Base-by-base conservation (phyloP, 2,329 filamentous ascomycete species). In the Beauveria australis region DNA sequence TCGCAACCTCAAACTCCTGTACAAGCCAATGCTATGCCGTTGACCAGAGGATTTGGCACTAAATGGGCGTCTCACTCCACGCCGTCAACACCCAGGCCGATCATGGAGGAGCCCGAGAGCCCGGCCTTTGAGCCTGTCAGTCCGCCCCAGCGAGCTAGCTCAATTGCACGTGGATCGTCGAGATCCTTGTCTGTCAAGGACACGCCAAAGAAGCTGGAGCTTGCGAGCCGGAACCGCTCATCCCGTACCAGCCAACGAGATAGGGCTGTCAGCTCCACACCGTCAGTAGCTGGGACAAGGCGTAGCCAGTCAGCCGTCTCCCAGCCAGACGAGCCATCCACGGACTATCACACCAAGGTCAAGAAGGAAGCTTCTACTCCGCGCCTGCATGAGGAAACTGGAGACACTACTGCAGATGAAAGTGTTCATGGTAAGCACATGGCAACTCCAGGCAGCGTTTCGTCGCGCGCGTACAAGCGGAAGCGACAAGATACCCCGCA, bases 361-460 rank as follows among this genome's bases (percentile, higher is more conserved):
- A 87, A 88, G 74, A 74, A 84, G 62, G 84, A 88, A 69, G 81
- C 76, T 46, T 75, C 76, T 7, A 87, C 84, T 4, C 83, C 84
- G 1, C 73, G 74, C 37, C 76, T 77, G 7, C 72, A 78, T 3
- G 81, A 85, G 53, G 83, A 87, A 60, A 73, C 77, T 5, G 80
- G 79, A 19, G 82, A 85, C 62, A 82, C 79, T 2, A 81, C 79
- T 2, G 77, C 79, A 5, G 82, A 84, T 62, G 82, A 86, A 67
- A 79, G 78, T 60, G 72, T 74, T 5, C 70, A 73, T 19, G 74
- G 74, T 46, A 75, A 75, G 24, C 73, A 72, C 24, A 66, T 73
- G 63, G 67, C 67, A 53, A 75, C 75, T 16, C 72, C 73, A n/a
- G 67, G 71, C 24, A 72, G 74, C 65, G 65, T 75, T 56, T 71